Evolutionary conservation across 2,329 filamentous ascomycete genomes (phyloP).

Genomic region (Calonectria multiphialidica): DNA sequence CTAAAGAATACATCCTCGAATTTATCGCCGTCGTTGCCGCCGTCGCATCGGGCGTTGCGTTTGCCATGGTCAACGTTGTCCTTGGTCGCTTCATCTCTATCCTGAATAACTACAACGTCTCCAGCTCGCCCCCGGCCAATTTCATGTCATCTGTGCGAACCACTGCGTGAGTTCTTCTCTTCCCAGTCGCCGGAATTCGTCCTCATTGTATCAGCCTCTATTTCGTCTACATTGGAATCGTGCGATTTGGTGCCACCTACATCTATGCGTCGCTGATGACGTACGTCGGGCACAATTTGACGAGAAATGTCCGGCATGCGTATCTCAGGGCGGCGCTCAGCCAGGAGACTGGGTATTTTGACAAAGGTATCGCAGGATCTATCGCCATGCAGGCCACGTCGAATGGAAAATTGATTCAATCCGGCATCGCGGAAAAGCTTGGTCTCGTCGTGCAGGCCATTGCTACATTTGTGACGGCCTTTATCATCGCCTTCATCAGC

Average conservation of each 20-base stretch:
- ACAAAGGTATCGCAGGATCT: conserved; percentile 55
- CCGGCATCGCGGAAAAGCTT: conserved; percentile 56
- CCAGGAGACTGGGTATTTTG: conserved; percentile 64
- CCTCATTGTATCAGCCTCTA: conserved; percentile 32
- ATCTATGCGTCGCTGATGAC: conserved; percentile 58
- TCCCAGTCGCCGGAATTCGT: too few species aligned
- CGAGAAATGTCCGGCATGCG: conserved; percentile 59
- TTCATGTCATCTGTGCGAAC: conserved; percentile 34
- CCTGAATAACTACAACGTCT: conserved; percentile 30
- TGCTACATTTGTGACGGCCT: conserved; percentile 52
- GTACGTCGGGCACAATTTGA: conserved; percentile 63
- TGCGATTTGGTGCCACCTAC: conserved; percentile 60
- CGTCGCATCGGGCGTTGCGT: conserved; percentile 40
- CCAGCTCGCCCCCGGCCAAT: conserved; percentile 21
- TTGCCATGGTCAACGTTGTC: conserved; percentile 46
- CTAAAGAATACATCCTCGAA: conserved; percentile 40
- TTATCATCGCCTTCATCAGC: conserved; percentile 53
- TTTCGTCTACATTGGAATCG: conserved; percentile 55
- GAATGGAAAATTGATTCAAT: conserved; percentile 55
- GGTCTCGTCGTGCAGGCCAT: conserved; percentile 53
- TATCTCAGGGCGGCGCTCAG: conserved; percentile 64
- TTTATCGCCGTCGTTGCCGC: conserved; percentile 39
- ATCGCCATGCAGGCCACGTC: conserved; percentile 52
- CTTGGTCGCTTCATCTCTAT: conserved; percentile 44
- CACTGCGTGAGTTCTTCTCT: conserved; percentile 8